phyloP scores from a whole-genome alignment of 345 rosid genomes.

The Dimocarpus longan region DNA sequence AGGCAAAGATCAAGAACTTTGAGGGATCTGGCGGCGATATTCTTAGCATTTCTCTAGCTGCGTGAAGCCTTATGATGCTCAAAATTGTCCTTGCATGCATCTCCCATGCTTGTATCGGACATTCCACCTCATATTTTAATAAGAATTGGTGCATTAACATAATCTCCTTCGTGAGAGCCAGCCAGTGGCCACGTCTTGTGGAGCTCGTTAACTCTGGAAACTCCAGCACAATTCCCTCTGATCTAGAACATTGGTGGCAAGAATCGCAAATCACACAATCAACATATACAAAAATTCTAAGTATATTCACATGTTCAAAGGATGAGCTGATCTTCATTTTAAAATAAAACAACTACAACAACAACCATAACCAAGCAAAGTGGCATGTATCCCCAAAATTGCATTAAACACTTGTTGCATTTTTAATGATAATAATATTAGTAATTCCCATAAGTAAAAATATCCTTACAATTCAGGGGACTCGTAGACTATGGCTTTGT shows the following conservation, averaged over 20 bases:
- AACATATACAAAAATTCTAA: neutral
- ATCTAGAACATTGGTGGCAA: conserved; percentile 36
- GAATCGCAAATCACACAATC: neutral
- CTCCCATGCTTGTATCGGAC: conserved; percentile 70
- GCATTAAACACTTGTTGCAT: neutral
- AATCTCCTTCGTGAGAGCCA: conserved; percentile 67
- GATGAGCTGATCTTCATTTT: neutral
- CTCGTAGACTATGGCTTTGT: conserved; percentile 80
- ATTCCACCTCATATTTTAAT: conserved; percentile 45
- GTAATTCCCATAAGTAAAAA: neutral
- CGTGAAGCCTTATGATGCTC: conserved; percentile 83
- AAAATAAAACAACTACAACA: neutral
- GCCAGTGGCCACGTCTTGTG: conserved; percentile 94
- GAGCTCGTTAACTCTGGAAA: conserved; percentile 96
- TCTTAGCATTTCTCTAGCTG: conserved; percentile 87
- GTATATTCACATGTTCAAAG: too few relatives aligned
- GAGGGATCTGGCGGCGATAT: conserved; percentile 77
- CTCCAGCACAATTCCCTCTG: conserved; percentile 79
- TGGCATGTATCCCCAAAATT: neutral
- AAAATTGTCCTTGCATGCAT: conserved; percentile 78
- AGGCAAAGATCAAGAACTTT: conserved; percentile 76
- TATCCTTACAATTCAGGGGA: conserved; percentile 73
- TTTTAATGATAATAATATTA: neutral
- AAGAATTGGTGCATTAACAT: conserved; percentile 76
- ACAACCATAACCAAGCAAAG: neutral